Conservation (phyloP, 1,139 yeast species). For the Yamadazyma dendronema region DNA sequence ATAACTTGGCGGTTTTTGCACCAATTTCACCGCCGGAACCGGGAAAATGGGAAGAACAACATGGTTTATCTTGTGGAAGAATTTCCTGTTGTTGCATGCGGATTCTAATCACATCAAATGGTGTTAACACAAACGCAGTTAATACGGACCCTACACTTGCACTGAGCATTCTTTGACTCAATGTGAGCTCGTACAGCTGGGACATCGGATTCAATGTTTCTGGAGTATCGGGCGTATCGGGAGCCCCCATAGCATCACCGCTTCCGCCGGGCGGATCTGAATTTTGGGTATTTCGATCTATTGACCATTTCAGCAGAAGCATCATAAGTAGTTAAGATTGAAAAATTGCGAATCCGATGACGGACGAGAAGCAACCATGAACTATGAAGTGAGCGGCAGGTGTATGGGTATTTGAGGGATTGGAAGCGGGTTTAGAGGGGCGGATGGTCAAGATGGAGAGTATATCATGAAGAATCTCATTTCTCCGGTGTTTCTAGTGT, state of each 20-base stretch:
- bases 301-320: background rate
- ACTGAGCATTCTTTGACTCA: conserved; percentile 73
- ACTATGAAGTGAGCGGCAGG: too few relatives aligned
- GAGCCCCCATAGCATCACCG: background rate
- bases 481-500: too few relatives aligned
- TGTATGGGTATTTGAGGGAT: too few relatives aligned
- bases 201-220: background rate
- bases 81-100: conserved; percentile 87
- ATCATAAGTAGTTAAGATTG: background rate
- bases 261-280: too few relatives aligned
- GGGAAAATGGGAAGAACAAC: conserved; percentile 22
- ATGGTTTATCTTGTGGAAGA: conserved; percentile 34
- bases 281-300: background rate
- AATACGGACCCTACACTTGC: conserved; percentile 91
- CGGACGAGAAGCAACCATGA: too few relatives aligned
- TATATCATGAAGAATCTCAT: too few relatives aligned
- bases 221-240: background rate
- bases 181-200: conserved; percentile 22
- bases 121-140: conserved; percentile 84
- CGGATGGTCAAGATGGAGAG: too few relatives aligned
- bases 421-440: background rate
- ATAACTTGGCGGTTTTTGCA: background rate
- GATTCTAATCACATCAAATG: conserved; percentile 90
- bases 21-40: background rate
- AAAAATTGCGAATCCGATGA: background rate